Base-by-base conservation (phyloP, 176 grass and related monocot species). In the Oryza australiensis region DNA sequence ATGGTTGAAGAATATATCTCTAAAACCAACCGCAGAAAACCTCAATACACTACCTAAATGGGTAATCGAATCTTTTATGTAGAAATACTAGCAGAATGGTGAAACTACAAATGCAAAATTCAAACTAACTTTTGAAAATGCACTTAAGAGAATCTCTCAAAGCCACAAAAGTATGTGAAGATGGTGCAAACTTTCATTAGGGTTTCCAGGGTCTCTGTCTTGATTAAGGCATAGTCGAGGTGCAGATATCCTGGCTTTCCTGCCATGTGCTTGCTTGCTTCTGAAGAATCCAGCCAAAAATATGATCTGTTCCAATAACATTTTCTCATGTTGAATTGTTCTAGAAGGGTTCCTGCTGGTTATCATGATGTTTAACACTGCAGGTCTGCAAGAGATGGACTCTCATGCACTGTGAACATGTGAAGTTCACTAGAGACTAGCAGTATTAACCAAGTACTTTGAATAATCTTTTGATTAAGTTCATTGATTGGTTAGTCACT, bases 261-360 rank as follows among this genome's bases (percentile, higher is more conserved):
- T 40, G 28, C 45, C 68, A 79, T 79, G 72, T 75, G 74, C 75
- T 62, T 73, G 60, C 79, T 90, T 86, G 69, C 69, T 90, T 87
- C 23, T 70, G 75, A 80, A 90, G 80, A 79, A 78, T 82, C 45
- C 32, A 20, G 72, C 10, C 66, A 86, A 66, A 27, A 59, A 65
- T 51, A 72, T 16, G 18, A 46, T 55, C 12, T 66, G 53, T 27
- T n/a, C 34, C 16, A 82, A 46, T 24, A 78, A 83, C 68, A 74
- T 83, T 15, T 62, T 51, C 48, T 62, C 35, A 46, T 42, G 68
- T 74, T 28, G 41, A 64, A 83, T 79, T 82, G 12, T 89, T 82
- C 77, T 1, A 35, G 65, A 89, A 85, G 72, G 48, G 18, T 70
- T 5, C 26, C 22, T 64, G 62, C 15, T 55, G 18, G 69, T 22